Evolutionary conservation across 352 stramenopile genomes (phyloP).

Genomic region (Globisporangium perplexum): DNA sequence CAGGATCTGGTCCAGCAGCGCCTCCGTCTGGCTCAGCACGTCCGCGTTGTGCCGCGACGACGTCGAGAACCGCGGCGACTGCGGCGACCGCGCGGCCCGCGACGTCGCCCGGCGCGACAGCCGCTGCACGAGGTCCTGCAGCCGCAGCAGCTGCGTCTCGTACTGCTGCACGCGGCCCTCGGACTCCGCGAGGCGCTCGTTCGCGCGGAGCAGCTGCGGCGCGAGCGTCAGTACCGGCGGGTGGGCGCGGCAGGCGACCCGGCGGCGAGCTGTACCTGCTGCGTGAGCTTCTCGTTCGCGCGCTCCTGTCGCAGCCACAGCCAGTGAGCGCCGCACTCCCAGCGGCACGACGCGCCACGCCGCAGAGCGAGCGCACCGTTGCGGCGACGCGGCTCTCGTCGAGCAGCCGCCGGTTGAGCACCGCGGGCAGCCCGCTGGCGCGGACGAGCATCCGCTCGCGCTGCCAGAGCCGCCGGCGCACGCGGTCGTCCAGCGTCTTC

Average conservation of each 20-base stretch:
- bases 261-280: constrained; percentile 29
- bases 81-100: constrained; percentile 1
- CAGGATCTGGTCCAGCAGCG: constrained; percentile 41
- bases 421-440: constrained; percentile 21
- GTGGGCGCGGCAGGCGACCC: too few species aligned
- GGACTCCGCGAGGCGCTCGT: constrained; percentile 42
- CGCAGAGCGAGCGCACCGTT: constrained; percentile 19
- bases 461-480: constrained; percentile 52
- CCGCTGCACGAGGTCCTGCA: constrained; percentile 26
- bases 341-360: constrained; percentile 10
- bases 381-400: constrained; percentile 25
- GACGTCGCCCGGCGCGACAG: constrained; percentile 16
- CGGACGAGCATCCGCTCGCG: constrained; percentile 46
- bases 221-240: neutral
- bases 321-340: neutral
- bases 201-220: constrained; percentile 33
- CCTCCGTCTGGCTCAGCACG: constrained; percentile 51
- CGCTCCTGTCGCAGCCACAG: constrained; percentile 24
- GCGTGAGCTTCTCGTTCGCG: constrained; percentile 53
- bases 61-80: constrained; percentile 17
- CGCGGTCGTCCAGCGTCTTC: constrained; percentile 22
- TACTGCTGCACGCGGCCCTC: constrained; percentile 38
- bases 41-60: constrained; percentile 36
- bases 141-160: constrained; percentile 33
- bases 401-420: constrained; percentile 21